phyloP scores from a whole-genome alignment of 73 alveolate species.

The Stentor coeruleus region DNA sequence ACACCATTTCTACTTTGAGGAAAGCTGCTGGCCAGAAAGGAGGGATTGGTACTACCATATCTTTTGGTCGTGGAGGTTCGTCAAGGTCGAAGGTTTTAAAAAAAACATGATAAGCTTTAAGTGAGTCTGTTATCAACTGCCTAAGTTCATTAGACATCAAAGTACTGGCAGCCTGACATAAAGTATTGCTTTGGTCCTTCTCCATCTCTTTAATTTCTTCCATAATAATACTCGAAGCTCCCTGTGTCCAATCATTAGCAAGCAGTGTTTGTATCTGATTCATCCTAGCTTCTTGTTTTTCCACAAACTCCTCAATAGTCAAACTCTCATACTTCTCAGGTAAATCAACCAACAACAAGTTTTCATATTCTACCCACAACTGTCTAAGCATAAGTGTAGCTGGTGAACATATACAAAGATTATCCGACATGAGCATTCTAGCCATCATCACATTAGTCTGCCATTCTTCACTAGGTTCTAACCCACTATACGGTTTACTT shows the following conservation, averaged over 20 bases:
- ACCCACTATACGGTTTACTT: constrained; percentile 67
- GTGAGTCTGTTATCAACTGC: constrained; percentile 67
- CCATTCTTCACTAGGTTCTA: constrained; percentile 87
- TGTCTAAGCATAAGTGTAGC: constrained; percentile 75
- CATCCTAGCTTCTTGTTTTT: constrained; percentile 58
- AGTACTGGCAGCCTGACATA: constrained; percentile 82
- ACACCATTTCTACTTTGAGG: constrained; percentile 58
- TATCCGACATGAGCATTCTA: constrained; percentile 80
- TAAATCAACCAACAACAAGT: constrained; percentile 64
- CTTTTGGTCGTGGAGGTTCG: constrained; percentile 34
- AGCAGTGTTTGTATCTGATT: constrained; percentile 45
- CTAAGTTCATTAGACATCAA: constrained; percentile 86
- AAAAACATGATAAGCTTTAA: constrained; percentile 68
- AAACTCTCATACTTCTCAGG: constrained; percentile 84
- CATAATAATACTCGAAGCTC: constrained; percentile 62
- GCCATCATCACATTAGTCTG: constrained; percentile 91
- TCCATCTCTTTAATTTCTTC: constrained; percentile 71
- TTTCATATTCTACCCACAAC: constrained; percentile 82
- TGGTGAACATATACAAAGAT: constrained; percentile 75
- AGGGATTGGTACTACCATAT: not conserved
- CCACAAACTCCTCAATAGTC: constrained; percentile 53
- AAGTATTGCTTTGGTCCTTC: constrained; percentile 75
- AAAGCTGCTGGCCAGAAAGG: constrained; percentile 60
- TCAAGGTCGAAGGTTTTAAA: constrained; percentile 64
- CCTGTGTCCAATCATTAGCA: constrained; percentile 64